Conservation (phyloP, 2,329 filamentous ascomycete genomes). For the Ophioceras dolichostomum region DNA sequence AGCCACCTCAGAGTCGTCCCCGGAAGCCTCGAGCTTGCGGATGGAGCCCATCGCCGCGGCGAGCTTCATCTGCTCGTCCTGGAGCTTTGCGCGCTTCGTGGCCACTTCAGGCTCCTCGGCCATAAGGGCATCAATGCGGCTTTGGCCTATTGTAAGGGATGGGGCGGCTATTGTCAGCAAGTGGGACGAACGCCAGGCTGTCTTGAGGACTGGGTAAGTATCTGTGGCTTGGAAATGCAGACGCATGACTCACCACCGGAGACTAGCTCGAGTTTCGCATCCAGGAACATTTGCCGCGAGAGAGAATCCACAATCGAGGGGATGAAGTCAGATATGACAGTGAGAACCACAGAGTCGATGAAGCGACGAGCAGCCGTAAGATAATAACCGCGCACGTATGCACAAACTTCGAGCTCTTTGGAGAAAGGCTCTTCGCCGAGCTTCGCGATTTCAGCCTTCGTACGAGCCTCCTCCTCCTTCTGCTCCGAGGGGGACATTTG, state of each 20-base stretch:
- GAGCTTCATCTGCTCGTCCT: constrained; percentile 2
- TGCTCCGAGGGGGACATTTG: constrained; percentile 36
- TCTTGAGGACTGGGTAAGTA: too few relatives aligned
- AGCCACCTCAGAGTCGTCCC: background rate
- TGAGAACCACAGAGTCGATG: constrained; percentile 39
- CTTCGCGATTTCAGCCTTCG: constrained; percentile 27
- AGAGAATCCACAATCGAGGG: constrained; percentile 23
- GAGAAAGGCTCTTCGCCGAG: constrained; percentile 46
- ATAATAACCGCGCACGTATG: constrained; percentile 58
- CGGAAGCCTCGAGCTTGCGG: constrained; percentile 1
- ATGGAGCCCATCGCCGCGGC: constrained; percentile 15
- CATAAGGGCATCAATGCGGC: background rate
- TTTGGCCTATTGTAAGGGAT: background rate
- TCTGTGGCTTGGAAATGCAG: too few relatives aligned
- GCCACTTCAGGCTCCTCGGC: constrained; percentile 1
- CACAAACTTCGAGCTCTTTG: constrained; percentile 48
- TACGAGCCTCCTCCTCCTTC: constrained; percentile 26
- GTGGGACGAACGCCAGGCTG: too few relatives aligned
- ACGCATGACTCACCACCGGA: constrained; percentile 13
- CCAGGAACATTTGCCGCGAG: constrained; percentile 21
- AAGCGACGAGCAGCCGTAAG: constrained; percentile 52
- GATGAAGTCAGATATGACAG: constrained; percentile 35
- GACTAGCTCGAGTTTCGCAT: constrained; percentile 28
- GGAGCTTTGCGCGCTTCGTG: constrained; percentile 1
- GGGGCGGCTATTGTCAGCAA: background rate